Conservation (phyloP, 495 filamentous ascomycete genomes). For the Aspergillus egyptiacus region DNA sequence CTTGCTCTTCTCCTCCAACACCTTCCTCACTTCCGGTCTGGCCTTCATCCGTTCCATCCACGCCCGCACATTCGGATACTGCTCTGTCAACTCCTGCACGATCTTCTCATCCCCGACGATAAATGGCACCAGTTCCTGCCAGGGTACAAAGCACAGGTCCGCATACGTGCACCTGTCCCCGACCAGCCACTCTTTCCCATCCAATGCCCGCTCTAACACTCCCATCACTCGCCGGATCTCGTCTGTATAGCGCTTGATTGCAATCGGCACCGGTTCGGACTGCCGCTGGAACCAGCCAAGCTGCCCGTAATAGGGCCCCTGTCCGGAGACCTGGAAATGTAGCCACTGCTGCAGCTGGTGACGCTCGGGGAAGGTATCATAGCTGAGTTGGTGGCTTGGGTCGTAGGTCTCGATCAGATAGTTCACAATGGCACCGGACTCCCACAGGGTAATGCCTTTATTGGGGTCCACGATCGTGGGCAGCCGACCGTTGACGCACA, state of each 20-base stretch:
- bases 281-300: constrained; percentile 51
- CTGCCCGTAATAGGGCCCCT: constrained; percentile 66
- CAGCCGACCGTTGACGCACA: constrained; percentile 70
- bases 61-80: neutral
- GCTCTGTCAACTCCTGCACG: neutral
- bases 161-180: constrained; percentile 53
- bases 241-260: constrained; percentile 52
- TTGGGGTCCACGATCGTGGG: constrained; percentile 62
- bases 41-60: neutral
- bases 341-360: constrained; percentile 58
- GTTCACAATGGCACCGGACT: constrained; percentile 68
- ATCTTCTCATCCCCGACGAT: too few relatives aligned
- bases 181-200: constrained; percentile 51
- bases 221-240: constrained; percentile 55
- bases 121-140: constrained; percentile 24
- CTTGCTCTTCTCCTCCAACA: too few relatives aligned
- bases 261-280: constrained; percentile 51
- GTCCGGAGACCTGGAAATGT: constrained; percentile 59
- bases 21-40: too few relatives aligned
- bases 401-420: constrained; percentile 72
- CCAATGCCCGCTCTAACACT: constrained; percentile 51
- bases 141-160: constrained; percentile 54
- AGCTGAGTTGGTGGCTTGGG: constrained; percentile 52
- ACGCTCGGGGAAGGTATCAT: constrained; percentile 39
- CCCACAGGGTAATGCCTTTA: constrained; percentile 60